Percentiles rank a stretch among this genome's conserved stretches.
Conservation (phyloP, 208 protist species). For the Wallacemonas sp. region DNA sequence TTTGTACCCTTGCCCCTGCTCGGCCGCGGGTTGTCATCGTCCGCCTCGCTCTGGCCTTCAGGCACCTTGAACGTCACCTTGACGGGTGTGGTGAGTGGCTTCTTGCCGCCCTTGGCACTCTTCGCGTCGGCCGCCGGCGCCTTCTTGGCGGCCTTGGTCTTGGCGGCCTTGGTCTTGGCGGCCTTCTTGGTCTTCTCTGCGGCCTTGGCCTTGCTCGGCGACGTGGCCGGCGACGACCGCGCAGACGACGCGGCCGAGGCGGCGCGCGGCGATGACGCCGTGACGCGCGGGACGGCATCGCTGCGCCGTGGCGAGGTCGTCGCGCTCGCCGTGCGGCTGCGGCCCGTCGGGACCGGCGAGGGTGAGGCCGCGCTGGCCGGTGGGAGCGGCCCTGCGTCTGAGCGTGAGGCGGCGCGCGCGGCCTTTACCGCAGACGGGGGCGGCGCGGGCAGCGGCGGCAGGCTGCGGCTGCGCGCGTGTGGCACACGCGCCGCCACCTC, state of each 20-base stretch:
- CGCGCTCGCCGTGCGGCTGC: constrained; percentile 1
- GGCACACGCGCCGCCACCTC: background rate
- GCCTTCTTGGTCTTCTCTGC: background rate
- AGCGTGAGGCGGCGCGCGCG: background rate
- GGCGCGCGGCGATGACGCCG: constrained; percentile 1
- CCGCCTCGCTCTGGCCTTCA: constrained; percentile 6
- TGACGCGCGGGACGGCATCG: constrained; percentile 7
- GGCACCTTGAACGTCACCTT: constrained; percentile 16
- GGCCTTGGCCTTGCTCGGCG: background rate
- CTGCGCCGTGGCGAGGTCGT: constrained; percentile 1
- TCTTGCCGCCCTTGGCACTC: background rate
- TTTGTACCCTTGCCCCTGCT: constrained; percentile 2
- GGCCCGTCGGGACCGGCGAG: background rate
- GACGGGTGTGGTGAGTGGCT: constrained; percentile 13
- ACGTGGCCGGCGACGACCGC: background rate
- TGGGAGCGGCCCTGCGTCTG: background rate
- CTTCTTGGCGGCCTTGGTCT: constrained; percentile 2
- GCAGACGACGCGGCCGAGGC: background rate
- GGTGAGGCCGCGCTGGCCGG: background rate
- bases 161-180: background rate
- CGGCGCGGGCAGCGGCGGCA: constrained; percentile 22
- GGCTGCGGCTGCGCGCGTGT: constrained; percentile 10
- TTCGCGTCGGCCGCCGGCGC: background rate
- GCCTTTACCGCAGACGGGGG: constrained; percentile 27
- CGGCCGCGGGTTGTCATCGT: background rate